phyloP scores from a whole-genome alignment of 164 flowering plant genomes.

The Dillenia suffruticosa region DNA sequence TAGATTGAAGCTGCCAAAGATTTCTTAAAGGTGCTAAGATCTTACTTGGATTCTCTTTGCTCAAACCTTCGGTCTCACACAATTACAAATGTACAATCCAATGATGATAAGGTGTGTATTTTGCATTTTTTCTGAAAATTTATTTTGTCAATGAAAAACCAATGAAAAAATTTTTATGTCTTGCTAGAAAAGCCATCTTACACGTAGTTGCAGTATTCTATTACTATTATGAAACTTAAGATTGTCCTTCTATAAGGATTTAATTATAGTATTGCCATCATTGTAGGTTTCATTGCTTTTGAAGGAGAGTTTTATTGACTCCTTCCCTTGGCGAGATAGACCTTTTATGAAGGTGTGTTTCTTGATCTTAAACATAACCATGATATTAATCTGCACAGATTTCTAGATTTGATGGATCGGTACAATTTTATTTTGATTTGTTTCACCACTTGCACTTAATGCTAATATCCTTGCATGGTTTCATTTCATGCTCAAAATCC shows the following conservation, averaged over 20 bases:
- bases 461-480: too few species aligned
- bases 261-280: too few species aligned
- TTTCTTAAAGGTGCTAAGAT: constrained; percentile 63
- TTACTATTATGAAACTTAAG: too few species aligned
- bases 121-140: background rate
- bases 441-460: too few species aligned
- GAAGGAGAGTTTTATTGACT: constrained; percentile 96
- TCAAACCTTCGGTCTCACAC: constrained; percentile 91
- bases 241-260: too few species aligned
- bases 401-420: too few species aligned
- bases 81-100: constrained; percentile 94
- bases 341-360: constrained; percentile 86
- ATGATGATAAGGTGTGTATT: constrained; percentile 84
- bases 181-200: too few species aligned
- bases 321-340: constrained; percentile 78
- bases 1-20: constrained; percentile 91
- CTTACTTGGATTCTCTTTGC: constrained; percentile 87
- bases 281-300: constrained; percentile 87
- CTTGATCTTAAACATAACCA: background rate
- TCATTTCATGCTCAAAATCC: background rate
- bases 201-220: too few species aligned
- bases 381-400: too few species aligned
- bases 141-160: too few species aligned
- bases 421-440: too few species aligned
- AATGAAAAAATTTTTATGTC: too few species aligned